These are phyloP conservation scores for Erythrobasidium yunnanense DNA, from an alignment of 768 basidiomycete species.

Conservation along the genomic window DNA sequence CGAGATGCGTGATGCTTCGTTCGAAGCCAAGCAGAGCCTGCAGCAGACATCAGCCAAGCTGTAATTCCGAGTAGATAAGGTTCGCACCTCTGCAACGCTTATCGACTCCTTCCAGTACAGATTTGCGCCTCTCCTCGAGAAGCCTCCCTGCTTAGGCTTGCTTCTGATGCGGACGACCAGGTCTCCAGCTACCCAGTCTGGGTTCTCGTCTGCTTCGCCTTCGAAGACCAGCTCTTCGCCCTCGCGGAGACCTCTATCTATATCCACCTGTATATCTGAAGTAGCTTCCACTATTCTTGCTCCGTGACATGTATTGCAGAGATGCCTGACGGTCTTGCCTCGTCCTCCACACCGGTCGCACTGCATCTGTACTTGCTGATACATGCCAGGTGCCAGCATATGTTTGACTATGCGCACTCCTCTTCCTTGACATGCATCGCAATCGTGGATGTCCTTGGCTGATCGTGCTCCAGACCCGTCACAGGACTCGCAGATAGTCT, in stretches of 20 bases:
- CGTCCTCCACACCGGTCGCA: conserved; percentile 60
- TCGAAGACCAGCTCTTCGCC: conserved; percentile 86
- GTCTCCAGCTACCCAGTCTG: conserved; percentile 93
- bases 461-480: conserved; percentile 89
- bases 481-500: conserved; percentile 90
- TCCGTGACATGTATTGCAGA: conserved; percentile 72
- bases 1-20: conserved; percentile 78
- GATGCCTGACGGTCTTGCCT: conserved; percentile 62
- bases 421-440: conserved; percentile 67
- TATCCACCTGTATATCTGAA: conserved; percentile 72
- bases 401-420: conserved; percentile 78
- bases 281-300: conserved; percentile 42
- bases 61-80: conserved; percentile 15
- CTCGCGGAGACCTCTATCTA: conserved; percentile 79
- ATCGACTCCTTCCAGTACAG: conserved; percentile 88
- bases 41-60: neutral
- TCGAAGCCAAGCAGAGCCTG: conserved; percentile 96
- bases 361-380: conserved; percentile 43
- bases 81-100: conserved; percentile 71
- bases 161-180: conserved; percentile 75
- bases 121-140: conserved; percentile 77
- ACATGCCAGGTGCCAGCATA: conserved; percentile 52
- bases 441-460: conserved; percentile 50
- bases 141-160: conserved; percentile 64
- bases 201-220: conserved; percentile 90